These are phyloP conservation scores for Pythium brassicae DNA, from an alignment of 352 stramenopile species.

Conservation along the genomic window DNA sequence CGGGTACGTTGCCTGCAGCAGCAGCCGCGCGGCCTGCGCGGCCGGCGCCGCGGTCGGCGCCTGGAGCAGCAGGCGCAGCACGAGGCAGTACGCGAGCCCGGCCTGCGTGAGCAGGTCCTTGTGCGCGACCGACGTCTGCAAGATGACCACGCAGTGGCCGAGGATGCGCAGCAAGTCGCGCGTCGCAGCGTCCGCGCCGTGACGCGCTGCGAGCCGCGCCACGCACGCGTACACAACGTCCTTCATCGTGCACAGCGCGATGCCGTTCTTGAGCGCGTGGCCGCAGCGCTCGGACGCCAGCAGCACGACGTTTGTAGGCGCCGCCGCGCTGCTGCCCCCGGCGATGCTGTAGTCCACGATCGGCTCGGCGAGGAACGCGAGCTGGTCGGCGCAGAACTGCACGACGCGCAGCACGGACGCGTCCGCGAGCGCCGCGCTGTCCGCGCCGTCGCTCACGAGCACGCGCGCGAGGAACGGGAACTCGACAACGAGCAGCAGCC, in stretches of 20 bases:
- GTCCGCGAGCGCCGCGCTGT: slow-evolving; percentile 8
- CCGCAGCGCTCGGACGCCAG: slow-evolving; percentile 71
- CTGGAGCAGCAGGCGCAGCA: slow-evolving; percentile 56
- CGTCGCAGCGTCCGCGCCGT: background rate
- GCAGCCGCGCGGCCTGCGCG: slow-evolving; percentile 17
- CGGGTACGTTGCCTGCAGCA: slow-evolving; percentile 38
- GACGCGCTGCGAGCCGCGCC: slow-evolving; percentile 6
- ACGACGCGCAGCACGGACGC: slow-evolving; percentile 38
- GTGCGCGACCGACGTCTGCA: slow-evolving; percentile 68
- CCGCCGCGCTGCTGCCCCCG: slow-evolving; percentile 1
- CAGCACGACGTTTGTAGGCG: slow-evolving; percentile 64
- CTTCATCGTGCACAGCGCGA: slow-evolving; percentile 62
- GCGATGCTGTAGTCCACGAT: slow-evolving; percentile 41
- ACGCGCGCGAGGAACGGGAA: slow-evolving; percentile 49
- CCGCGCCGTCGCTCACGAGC: slow-evolving; percentile 22
- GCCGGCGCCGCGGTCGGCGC: slow-evolving; percentile 8
- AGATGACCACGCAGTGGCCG: slow-evolving; percentile 50
- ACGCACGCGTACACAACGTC: slow-evolving; percentile 41
- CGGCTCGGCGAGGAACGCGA: slow-evolving; percentile 44
- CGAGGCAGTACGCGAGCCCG: slow-evolving; percentile 58
- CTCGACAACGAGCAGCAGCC: slow-evolving; percentile 56
- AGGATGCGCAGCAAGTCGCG: slow-evolving; percentile 42
- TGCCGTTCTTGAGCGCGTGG: slow-evolving; percentile 63
- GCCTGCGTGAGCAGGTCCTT: slow-evolving; percentile 80
- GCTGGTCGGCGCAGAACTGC: slow-evolving; percentile 46